These are phyloP conservation scores for Eremochloa ophiuroides DNA, from an alignment of 176 grass and related monocot species.

Conservation along the genomic window DNA sequence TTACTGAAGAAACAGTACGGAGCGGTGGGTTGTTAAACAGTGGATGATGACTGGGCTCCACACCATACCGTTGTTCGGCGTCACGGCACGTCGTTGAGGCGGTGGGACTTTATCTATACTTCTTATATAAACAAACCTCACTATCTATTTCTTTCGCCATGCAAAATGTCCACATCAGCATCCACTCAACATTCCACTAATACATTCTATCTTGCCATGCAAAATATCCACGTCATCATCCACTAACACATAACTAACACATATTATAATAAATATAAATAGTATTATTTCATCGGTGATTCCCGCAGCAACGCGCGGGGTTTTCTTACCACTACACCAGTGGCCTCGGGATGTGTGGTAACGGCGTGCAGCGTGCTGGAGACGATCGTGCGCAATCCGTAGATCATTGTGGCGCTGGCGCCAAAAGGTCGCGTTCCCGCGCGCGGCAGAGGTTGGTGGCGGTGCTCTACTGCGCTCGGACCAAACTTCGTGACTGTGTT, in stretches of 20 bases:
- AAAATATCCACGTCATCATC: no score
- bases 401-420: conserved; percentile 33
- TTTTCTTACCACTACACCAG: no score
- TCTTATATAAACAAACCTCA: no score
- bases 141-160: no score
- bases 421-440: not conserved
- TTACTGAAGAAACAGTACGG: not conserved
- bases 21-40: not conserved
- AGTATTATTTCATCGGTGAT: no score
- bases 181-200: no score
- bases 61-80: not conserved
- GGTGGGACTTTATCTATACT: not conserved
- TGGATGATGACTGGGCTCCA: not conserved
- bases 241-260: no score
- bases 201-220: no score
- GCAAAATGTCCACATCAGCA: no score
- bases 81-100: not conserved
- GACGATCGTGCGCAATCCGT: not conserved
- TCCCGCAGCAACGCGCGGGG: no score
- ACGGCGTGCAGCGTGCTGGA: not conserved
- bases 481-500: no score
- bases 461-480: not conserved
- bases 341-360: not conserved
- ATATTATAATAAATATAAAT: no score
- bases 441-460: not conserved